phyloP scores from a whole-genome alignment of 192 early-diverging fungal genomes.

The Coemansia brasiliensis region DNA sequence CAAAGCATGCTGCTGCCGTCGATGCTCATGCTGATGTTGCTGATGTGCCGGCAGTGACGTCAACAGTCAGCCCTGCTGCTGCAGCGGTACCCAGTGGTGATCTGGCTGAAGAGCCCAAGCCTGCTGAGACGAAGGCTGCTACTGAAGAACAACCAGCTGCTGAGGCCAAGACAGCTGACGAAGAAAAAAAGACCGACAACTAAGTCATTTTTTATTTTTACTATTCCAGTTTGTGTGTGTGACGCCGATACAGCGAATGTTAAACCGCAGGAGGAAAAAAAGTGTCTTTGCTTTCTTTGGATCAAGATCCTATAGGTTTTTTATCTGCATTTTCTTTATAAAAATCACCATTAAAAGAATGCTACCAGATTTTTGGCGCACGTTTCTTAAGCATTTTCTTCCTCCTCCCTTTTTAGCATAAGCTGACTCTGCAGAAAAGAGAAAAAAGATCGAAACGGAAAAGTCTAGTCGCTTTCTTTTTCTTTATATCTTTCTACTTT shows the following conservation, averaged over 20 bases:
- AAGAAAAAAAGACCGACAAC: background rate
- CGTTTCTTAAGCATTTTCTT: too few relatives aligned
- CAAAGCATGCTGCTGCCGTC: conserved; percentile 12
- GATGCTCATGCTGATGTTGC: conserved; percentile 18
- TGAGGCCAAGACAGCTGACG: background rate
- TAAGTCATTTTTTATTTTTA: background rate
- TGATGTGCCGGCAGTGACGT: background rate
- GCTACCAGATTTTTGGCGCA: too few relatives aligned
- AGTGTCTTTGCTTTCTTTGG: too few relatives aligned
- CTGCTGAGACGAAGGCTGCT: conserved; percentile 15
- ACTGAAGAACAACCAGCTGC: background rate
- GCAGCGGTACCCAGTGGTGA: conserved; percentile 4
- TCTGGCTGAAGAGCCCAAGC: conserved; percentile 12
- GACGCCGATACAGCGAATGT: conserved; percentile 1
- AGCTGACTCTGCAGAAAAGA: too few relatives aligned
- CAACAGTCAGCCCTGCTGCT: background rate
- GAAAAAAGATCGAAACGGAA: too few relatives aligned
- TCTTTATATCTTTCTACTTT: too few relatives aligned
- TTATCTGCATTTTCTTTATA: too few relatives aligned
- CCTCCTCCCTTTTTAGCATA: too few relatives aligned
- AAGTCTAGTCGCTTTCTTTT: too few relatives aligned
- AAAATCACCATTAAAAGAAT: too few relatives aligned
- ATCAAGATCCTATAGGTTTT: too few relatives aligned
- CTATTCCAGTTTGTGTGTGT: background rate
- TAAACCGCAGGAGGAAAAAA: background rate